A percentile compares a stretch with the other conserved stretches of the same genome.
These are phyloP conservation scores for Termitomyces titanicus DNA, from an alignment of 768 basidiomycete species.

Conservation along the genomic window DNA sequence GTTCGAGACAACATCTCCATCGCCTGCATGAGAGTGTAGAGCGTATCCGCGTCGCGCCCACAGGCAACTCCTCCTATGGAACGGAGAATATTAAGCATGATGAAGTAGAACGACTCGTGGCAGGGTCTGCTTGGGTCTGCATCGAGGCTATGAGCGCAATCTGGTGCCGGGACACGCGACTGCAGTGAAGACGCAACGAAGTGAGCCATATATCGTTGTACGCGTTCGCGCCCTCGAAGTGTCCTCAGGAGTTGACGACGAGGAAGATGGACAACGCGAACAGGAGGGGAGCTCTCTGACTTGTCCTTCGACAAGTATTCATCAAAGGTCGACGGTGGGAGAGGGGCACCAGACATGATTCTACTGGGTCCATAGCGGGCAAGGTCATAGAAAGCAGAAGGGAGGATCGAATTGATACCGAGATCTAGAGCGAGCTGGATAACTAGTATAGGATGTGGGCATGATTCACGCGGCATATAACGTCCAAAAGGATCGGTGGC, in stretches of 20 bases:
- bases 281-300: constrained; percentile 28
- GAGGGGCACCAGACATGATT: constrained; percentile 51
- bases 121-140: constrained; percentile 40
- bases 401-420: constrained; percentile 52
- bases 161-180: constrained; percentile 40
- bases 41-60: constrained; percentile 71
- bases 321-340: constrained; percentile 28
- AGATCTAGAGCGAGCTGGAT: constrained; percentile 70
- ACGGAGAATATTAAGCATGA: constrained; percentile 69
- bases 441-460: constrained; percentile 65
- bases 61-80: constrained; percentile 67
- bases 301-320: constrained; percentile 15
- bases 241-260: constrained; percentile 30
- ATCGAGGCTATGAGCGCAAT: constrained; percentile 41
- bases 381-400: constrained; percentile 72
- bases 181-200: constrained; percentile 59
- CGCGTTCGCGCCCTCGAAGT: constrained; percentile 61
- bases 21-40: constrained; percentile 66
- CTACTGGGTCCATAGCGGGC: constrained; percentile 70
- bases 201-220: constrained; percentile 56
- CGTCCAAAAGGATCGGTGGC: constrained; percentile 47
- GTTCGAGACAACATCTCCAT: constrained; percentile 68
- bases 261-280: constrained; percentile 18
- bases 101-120: constrained; percentile 70
- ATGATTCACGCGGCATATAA: constrained; percentile 57